Base-by-base conservation (phyloP, 1,284 basidiomycete species). In the Pascua guehoae region DNA sequence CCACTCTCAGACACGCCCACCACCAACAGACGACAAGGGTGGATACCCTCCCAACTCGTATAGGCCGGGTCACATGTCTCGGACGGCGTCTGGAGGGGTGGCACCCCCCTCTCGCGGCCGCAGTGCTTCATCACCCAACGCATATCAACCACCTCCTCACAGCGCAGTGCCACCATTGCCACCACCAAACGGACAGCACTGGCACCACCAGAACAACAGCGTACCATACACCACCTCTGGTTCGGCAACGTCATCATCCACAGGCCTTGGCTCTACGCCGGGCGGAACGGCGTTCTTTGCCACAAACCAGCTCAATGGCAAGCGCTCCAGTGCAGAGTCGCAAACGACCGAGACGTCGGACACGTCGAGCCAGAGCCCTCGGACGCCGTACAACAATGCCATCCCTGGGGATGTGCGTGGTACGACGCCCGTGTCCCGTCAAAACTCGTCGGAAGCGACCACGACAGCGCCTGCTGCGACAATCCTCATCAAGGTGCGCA, bases 401-500 rank as follows among this genome's bases (percentile, higher is more conserved):
- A 61, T 83, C 81, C 79, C 62, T 79, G 82, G 70, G 81, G 65
- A 69, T 47, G 32, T 61, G 42, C 51, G 65, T 15, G 63, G 65
- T 17, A 57, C 63, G 37, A 58, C 64, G 14, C 66, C 73, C 4
- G 63, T 72, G 36, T 64, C 67, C 10, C 63, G 71, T 32, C 70
- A 71, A 50, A 69, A 66, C 63, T 58, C 58, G 50, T 59, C 64
- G 42, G 64, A 66, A 11, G 61, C 49, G 5, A 43, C 42, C 2
- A 39, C 58, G 8, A 37, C 57, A 4, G 8, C 52, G 12, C 24
- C 24, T 32, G 24, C 24, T 7, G 51, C 63, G 39, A 84, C 84
- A 24, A 86, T 92, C 42, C 88, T 90, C 74, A 86, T 93, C 68
- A 91, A 91, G 75, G 65, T 76, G 10, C 66, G 66, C 44, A 73